Percentiles rank a stretch among this genome's conserved stretches.
These are phyloP conservation scores for Corynespora cassiicola DNA, from an alignment of 2,329 filamentous ascomycete genomes.

Conservation along the genomic window DNA sequence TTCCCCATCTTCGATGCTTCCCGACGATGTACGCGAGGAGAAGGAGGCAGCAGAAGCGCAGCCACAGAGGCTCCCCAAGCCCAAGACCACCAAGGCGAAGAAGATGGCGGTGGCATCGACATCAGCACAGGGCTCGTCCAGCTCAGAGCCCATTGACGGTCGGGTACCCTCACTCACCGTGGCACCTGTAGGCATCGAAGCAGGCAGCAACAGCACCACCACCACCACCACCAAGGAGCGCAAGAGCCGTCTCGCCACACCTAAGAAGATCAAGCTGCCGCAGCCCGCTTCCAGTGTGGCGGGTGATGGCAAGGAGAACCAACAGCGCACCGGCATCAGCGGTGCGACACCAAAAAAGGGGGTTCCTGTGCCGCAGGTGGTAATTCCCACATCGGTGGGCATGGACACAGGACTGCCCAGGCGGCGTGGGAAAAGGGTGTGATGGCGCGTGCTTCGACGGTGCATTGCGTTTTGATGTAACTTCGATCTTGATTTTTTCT, in stretches of 20 bases:
- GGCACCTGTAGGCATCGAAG: constrained; percentile 27
- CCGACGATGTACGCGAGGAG: constrained; percentile 32
- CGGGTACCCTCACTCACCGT: constrained; percentile 28
- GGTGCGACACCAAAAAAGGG: constrained; percentile 38
- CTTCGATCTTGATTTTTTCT: too few relatives aligned
- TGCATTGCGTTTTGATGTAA: too few relatives aligned
- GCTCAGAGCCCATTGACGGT: constrained; percentile 9
- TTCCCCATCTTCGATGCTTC: constrained; percentile 33
- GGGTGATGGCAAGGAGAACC: constrained; percentile 34
- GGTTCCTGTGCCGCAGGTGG: constrained; percentile 27
- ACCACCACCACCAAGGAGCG: constrained; percentile 22
- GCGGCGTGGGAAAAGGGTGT: constrained; percentile 31
- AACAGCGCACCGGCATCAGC: constrained; percentile 18
- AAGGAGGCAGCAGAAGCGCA: constrained; percentile 19
- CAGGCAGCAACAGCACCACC: constrained; percentile 2
- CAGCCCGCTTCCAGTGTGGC: constrained; percentile 17
- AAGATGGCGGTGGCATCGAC: constrained; percentile 26
- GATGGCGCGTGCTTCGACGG: too few relatives aligned
- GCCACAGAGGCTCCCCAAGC: constrained; percentile 22
- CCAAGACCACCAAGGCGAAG: constrained; percentile 26
- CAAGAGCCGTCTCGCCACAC: constrained; percentile 42
- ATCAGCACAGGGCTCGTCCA: constrained; percentile 9
- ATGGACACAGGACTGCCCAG: constrained; percentile 39
- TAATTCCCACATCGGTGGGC: constrained; percentile 20
- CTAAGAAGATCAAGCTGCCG: constrained; percentile 41